A percentile compares a stretch with the other conserved stretches of the same genome.
phyloP scores from a whole-genome alignment of 768 basidiomycete species.

The Pulveroboletus sp. region DNA sequence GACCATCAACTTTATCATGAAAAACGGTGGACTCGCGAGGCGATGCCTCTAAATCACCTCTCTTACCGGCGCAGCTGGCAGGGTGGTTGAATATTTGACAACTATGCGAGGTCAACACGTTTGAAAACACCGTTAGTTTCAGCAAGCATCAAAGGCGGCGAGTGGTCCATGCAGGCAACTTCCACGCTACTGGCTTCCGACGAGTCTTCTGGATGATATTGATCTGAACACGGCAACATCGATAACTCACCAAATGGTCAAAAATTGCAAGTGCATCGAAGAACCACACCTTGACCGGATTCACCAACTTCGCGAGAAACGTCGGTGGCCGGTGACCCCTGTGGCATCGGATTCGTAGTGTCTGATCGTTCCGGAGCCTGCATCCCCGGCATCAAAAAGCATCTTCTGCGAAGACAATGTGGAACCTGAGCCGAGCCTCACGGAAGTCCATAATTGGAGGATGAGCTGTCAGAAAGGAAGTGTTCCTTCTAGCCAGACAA shows the following conservation, averaged over 20 bases:
- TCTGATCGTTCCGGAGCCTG: constrained; percentile 1
- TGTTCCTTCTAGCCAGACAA: neutral
- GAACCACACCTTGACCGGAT: constrained; percentile 1
- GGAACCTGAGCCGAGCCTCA: neutral
- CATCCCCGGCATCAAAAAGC: neutral
- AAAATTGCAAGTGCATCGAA: neutral
- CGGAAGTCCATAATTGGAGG: neutral
- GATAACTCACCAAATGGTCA: too few relatives aligned
- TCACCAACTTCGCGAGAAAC: constrained; percentile 1
- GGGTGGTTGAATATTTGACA: neutral
- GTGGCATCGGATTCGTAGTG: neutral
- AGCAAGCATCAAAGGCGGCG: neutral
- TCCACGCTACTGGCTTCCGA: too few relatives aligned
- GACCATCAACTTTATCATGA: neutral
- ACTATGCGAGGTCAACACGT: neutral
- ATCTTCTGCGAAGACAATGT: constrained; percentile 1
- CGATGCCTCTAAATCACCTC: neutral
- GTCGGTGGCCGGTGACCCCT: neutral
- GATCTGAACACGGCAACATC: too few relatives aligned
- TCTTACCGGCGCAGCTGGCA: neutral
- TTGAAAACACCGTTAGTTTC: neutral
- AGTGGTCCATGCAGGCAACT: neutral
- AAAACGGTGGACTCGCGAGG: neutral
- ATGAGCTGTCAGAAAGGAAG: neutral
- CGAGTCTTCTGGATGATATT: too few relatives aligned